Evolutionary conservation across 345 rosid species (phyloP), one percentile per base, ranked within the genome.

Genomic region (Euphorbia pulcherrima): DNA sequence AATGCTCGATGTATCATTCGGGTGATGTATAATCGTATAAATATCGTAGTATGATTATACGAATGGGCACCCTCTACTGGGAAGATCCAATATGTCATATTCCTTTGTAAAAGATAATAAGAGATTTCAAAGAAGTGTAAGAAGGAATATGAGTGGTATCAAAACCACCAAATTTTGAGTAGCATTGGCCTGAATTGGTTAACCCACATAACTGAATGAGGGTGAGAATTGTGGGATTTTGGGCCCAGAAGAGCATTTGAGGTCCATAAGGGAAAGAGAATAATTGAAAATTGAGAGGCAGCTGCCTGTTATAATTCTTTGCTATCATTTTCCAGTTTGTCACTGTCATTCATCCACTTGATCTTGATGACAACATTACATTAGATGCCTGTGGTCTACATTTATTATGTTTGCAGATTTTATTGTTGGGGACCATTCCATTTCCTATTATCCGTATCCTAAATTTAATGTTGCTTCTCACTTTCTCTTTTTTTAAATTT

Each of bases 311-410:
- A 14, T 48, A 5, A 33, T 33, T 48, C 11, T 13, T 33, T 37
- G 12, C 68, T 21, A 53, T 52, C 68, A 21, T 11, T 69, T 62
- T 70, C 54, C 3, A 13, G 67, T 28, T 54, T 18, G 54, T 70
- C 68, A 20, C 66, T 62, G 23, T 70, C 67, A 62, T 35, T 70
- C 67, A 62, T 62, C 62, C 53, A 62, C 41, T 53, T 62, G 53
- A 37, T n/a, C 41, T 53, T 62, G 53, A 37, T n/a, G 63, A 60
- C 47, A 72, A 37, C 52, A 40, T 11, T 59, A 51, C 28, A 12
- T 11, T 59, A 51, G 20, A 12, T 20, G 40, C 33, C 67, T 67
- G 61, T 73, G 62, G 62, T 52, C 17, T 29, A 10, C 14, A 21
- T 37, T 12, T 0, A 35, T 39, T 37, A 27, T 62, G 21, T 53